Base-by-base conservation (phyloP, 352 stramenopile species). In the Pythium grandisporangium region DNA sequence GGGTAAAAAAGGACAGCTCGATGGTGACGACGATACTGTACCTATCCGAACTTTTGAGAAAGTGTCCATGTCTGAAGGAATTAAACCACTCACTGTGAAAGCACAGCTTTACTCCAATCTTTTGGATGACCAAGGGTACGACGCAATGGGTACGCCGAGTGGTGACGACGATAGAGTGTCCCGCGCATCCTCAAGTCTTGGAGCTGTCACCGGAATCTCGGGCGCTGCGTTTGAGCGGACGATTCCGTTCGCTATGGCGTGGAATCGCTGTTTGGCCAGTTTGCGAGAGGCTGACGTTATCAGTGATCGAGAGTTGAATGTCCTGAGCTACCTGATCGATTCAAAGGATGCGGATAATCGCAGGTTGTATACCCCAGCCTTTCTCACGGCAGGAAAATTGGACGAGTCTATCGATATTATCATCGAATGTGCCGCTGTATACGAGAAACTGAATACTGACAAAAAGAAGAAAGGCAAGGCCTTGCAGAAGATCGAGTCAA, bases 391-490 rank as follows among this genome's bases (percentile, higher is more conserved):
- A 22, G 80, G 80, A 6, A 93, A 91, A 36, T 36, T 93, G n/a
- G 77, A 93, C 41, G 77, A 93, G 50, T 89, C 80, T 11, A 61
- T 93, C 19, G 80, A 93, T 38, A 93, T 91, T 39, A 81, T 89
- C 30, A 66, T 69, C 0, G 80, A 93, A 20, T 93, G 80, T 34
- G 68, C 71, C 0, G 61, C 75, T 12, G 46, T 91, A 20, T 89
- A 91, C 42, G 75, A 93, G 42, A 87, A 88, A 45, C 61, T 93
- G 17, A 81, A 72, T 42, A 73, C 66, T 2, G 80, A 91, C 57
- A 90, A 93, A 51, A 93, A 93, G 55, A 91, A 91, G 52, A 89
- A 93, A 41, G 80, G 87, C 12, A 93, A 93, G 58, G 58, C 73
- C 2, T 46, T 93, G 19, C 77, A 93, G 47, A 93, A 91, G 59